These are phyloP conservation scores for Phytopythium delawarense DNA, from an alignment of 352 stramenopile genomes.

Conservation along the genomic window DNA sequence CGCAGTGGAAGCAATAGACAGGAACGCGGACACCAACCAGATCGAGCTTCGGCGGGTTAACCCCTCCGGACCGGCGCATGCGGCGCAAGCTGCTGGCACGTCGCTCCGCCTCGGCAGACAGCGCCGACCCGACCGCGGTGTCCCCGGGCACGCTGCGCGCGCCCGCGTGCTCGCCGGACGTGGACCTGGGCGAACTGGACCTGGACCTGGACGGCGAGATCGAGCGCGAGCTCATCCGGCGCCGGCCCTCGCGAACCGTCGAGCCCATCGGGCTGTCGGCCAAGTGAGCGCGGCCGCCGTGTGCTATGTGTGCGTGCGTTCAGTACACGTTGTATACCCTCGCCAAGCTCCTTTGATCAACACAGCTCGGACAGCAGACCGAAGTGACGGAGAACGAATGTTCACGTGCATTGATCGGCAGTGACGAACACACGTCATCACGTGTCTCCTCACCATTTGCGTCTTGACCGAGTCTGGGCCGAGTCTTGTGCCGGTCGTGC, in stretches of 20 bases:
- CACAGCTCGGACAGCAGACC: too few relatives aligned
- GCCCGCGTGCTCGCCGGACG: background rate
- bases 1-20: background rate
- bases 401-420: too few relatives aligned
- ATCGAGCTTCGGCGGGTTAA: background rate
- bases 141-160: background rate
- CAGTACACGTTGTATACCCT: too few relatives aligned
- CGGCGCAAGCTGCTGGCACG: slow-evolving; percentile 25
- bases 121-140: slow-evolving; percentile 16
- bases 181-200: slow-evolving; percentile 14
- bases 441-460: too few relatives aligned
- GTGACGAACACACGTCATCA: too few relatives aligned
- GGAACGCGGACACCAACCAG: background rate
- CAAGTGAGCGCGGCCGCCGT: background rate
- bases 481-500: too few relatives aligned
- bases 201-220: slow-evolving; percentile 73
- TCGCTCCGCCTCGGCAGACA: slow-evolving; percentile 23
- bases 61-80: too few relatives aligned
- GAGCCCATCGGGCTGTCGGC: slow-evolving; percentile 12
- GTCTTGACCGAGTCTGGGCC: too few relatives aligned
- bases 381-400: too few relatives aligned
- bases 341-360: too few relatives aligned
- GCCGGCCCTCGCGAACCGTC: slow-evolving; percentile 41
- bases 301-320: background rate
- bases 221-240: slow-evolving; percentile 54